Evolutionary conservation across 1,284 basidiomycete genomes (phyloP).

Genomic region (Malassezia vespertilionis): DNA sequence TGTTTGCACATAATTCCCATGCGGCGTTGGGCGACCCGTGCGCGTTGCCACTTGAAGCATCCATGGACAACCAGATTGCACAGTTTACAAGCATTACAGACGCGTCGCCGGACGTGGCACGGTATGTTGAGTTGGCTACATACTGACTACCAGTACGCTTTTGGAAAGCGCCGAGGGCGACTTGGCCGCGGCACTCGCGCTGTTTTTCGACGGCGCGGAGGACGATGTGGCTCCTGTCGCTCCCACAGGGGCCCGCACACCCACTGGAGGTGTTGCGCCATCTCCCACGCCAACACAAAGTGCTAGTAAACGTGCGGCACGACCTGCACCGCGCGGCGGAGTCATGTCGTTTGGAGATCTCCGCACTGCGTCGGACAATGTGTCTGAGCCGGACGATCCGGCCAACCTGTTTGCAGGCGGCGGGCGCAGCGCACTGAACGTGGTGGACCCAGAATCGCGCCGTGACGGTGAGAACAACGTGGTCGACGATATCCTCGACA

Average conservation of each 20-base stretch:
- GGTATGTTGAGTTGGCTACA: conserved; percentile 9
- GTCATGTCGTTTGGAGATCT: conserved; percentile 48
- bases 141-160: conserved; percentile 31
- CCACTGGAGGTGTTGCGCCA: conserved; percentile 40
- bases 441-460: conserved; percentile 67
- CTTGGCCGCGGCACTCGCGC: conserved; percentile 46
- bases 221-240: neutral
- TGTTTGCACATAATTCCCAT: conserved; percentile 5
- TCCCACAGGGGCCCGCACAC: conserved; percentile 41
- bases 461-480: conserved; percentile 50
- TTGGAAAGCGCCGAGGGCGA: conserved; percentile 47
- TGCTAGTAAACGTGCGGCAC: neutral
- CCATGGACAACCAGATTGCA: conserved; percentile 33
- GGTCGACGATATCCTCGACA: conserved; percentile 68
- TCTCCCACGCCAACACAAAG: neutral
- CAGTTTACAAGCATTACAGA: conserved; percentile 46
- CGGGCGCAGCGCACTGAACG: conserved; percentile 65
- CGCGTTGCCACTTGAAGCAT: neutral
- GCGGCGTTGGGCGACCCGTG: conserved; percentile 10
- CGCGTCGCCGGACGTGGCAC: conserved; percentile 40
- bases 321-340: conserved; percentile 22
- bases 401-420: conserved; percentile 46
- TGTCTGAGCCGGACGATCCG: conserved; percentile 36
- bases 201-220: conserved; percentile 43
- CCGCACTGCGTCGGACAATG: conserved; percentile 20